A percentile compares a stretch with the other conserved stretches of the same genome.
Evolutionary conservation across 495 filamentous ascomycete species (phyloP).

Genomic region (Trichoderma gamsii): DNA sequence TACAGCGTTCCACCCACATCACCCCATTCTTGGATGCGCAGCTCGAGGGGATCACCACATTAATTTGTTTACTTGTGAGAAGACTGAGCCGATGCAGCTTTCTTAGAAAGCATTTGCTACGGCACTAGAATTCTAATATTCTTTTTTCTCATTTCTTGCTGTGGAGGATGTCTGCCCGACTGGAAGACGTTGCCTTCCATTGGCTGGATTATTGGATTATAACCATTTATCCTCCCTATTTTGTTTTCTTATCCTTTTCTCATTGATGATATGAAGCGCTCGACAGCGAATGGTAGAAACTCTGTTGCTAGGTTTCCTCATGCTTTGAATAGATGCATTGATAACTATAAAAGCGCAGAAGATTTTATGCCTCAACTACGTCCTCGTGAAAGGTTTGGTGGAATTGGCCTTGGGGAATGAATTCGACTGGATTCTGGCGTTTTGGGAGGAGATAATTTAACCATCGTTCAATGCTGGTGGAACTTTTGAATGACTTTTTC

Average conservation of each 20-base stretch:
- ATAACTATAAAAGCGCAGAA: neutral
- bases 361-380: neutral
- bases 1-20: conserved; percentile 92
- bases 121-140: neutral
- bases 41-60: conserved; percentile 66
- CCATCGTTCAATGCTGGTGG: neutral
- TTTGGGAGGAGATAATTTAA: neutral
- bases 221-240: neutral
- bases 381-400: neutral
- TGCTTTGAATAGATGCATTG: conserved; percentile 13
- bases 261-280: neutral
- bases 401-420: neutral
- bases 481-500: neutral
- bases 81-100: conserved; percentile 21
- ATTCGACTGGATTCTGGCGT: conserved; percentile 1
- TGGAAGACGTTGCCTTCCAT: neutral
- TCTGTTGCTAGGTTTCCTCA: neutral
- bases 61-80: conserved; percentile 59
- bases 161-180: neutral
- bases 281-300: neutral
- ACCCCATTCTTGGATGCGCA: conserved; percentile 82
- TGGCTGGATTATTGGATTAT: conserved; percentile 11
- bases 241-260: neutral
- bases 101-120: neutral
- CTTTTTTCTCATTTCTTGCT: neutral